Evolutionary conservation across 495 filamentous ascomycete species (phyloP), one percentile per base, ranked within the genome.

Genomic region (Talaromyces liani): DNA sequence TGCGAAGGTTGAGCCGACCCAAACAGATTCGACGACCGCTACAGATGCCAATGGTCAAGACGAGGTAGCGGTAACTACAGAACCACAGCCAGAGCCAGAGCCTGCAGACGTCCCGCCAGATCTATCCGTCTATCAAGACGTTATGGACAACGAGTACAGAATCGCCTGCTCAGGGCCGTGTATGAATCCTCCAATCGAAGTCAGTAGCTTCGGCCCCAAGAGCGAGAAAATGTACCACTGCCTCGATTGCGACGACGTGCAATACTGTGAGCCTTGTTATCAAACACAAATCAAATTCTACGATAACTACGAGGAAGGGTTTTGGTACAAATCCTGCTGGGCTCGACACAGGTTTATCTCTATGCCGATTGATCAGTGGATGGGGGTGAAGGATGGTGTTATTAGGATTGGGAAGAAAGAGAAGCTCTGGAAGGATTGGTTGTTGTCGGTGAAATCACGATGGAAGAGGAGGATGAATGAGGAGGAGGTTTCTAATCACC

Each of bases 381-480:
- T 54, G 20, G 20, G 51, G 18, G 51, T 54, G 7, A 25, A 54
- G 4, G 51, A 54, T 18, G 51, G 51, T 12, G 51, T 54, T 5
- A 54, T 54, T 27, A 54, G 51, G 51, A 54, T 54, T 27, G 51
- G 51, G 6, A 54, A 54, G 24, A 54, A 54, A 16, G 51, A 54
- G 18, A 54, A 54, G 51, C 51, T 54, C 12, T 54, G 51, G 51
- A 54, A 54, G 20, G 51, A 54, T 24, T 54, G 51, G 51, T 54
- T 54, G 51, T 24, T 54, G 20, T 54, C 51, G 5, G 51, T 54
- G 51, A 54, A 54, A 10, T 54, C 51, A 0, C 3, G 51, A 3
- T 54, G 51, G 51, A 54, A 54, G 51, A 54, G 51, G 12, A 54
- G 24, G 51, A 54, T 54, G 51, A 54, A 12, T 27, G 51, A 54